A percentile compares a stretch with the other conserved stretches of the same genome.
These are phyloP conservation scores for Chlamydomonas reinhardtii DNA, from an alignment of 163 green algal genomes.

Conservation along the genomic window DNA sequence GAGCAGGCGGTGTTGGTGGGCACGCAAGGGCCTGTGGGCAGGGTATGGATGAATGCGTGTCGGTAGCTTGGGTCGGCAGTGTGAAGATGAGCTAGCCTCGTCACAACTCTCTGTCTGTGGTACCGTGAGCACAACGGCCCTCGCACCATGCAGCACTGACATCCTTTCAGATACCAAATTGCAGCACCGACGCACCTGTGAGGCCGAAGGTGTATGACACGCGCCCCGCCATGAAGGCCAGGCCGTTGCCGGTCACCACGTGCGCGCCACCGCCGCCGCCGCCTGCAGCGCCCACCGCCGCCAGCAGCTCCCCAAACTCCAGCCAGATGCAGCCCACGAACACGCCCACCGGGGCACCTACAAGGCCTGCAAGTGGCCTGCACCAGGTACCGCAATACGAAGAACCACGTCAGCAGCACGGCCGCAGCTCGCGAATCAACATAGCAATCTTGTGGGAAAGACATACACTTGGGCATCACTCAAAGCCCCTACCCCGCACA, in stretches of 20 bases:
- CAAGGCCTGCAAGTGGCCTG: conserved; percentile 34
- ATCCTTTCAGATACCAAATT: no score
- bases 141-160: no score
- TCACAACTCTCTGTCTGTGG: no score
- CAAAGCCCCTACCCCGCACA: no score
- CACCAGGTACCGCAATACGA: no score
- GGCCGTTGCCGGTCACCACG: conserved; percentile 81
- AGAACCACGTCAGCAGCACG: no score
- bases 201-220: conserved; percentile 91
- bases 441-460: no score
- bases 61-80: no score
- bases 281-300: conserved; percentile 6
- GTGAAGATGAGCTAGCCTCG: no score
- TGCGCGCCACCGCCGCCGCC: conserved; percentile 30
- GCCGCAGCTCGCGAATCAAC: no score
- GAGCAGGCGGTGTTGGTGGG: conserved; percentile 95
- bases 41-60: background rate
- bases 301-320: conserved; percentile 82
- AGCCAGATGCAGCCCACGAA: conserved; percentile 88
- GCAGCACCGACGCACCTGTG: conserved; percentile 58
- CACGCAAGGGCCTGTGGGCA: conserved; percentile 71
- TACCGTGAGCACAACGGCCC: no score
- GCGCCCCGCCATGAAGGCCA: conserved; percentile 87
- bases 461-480: no score
- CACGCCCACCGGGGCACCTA: conserved; percentile 65